These are phyloP conservation scores for Podila minutissima DNA, from an alignment of 192 early-diverging fungal genomes.

Conservation along the genomic window DNA sequence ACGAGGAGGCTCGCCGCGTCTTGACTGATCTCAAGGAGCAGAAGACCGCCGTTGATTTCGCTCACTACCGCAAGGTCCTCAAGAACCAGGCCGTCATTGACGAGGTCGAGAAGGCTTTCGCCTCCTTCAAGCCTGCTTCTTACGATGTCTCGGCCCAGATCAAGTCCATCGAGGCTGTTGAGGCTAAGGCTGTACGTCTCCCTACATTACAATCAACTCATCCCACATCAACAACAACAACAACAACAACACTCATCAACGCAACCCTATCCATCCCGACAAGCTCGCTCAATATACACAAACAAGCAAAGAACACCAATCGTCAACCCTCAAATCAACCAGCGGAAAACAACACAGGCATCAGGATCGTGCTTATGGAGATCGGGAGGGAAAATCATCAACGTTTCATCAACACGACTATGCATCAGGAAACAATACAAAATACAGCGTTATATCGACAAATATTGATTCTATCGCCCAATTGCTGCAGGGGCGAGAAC, in stretches of 20 bases:
- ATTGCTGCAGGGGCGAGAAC: no score
- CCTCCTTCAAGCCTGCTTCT: conserved; percentile 79
- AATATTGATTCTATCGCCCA: no score
- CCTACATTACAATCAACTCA: background rate
- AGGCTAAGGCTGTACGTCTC: conserved; percentile 77
- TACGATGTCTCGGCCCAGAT: conserved; percentile 90
- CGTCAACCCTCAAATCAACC: no score
- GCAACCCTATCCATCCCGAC: background rate
- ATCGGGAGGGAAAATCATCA: no score
- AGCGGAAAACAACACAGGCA: no score
- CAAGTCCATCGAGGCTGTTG: conserved; percentile 79
- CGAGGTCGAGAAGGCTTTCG: conserved; percentile 89
- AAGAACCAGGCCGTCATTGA: conserved; percentile 93
- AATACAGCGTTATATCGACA: no score
- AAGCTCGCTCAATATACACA: no score
- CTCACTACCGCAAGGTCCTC: conserved; percentile 83
- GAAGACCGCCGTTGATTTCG: conserved; percentile 87
- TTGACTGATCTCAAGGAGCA: conserved; percentile 87
- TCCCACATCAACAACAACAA: background rate
- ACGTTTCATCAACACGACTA: no score
- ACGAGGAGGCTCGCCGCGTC: conserved; percentile 88
- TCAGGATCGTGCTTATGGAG: no score
- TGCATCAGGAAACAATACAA: no score
- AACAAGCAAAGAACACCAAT: no score
- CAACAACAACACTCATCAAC: background rate